Conservation (phyloP, 164 flowering plant species). For the Amborella trichopoda region DNA sequence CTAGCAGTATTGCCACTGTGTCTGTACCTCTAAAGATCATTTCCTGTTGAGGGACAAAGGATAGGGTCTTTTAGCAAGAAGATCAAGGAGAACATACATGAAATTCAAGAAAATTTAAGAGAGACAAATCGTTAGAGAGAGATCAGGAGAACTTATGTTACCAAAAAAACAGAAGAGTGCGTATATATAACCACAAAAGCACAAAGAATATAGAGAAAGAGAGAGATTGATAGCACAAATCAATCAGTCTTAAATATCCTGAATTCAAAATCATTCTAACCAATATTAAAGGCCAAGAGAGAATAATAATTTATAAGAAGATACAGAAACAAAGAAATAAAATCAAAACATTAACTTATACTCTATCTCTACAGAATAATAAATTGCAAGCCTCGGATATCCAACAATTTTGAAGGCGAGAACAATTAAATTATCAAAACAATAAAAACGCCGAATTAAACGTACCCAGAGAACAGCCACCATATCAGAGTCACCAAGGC, state of each 20-base stretch:
- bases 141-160: not conserved
- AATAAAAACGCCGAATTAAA: not conserved
- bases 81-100: too few relatives aligned
- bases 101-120: too few relatives aligned
- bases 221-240: not conserved
- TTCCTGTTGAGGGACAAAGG: constrained; percentile 18
- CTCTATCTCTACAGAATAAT: too few relatives aligned
- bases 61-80: too few relatives aligned
- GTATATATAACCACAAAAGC: not conserved
- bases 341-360: not conserved
- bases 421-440: not conserved
- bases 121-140: not conserved
- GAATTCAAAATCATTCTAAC: not conserved
- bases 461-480: constrained; percentile 83
- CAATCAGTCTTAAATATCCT: not conserved
- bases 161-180: not conserved
- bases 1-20: constrained; percentile 26
- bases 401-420: not conserved
- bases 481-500: constrained; percentile 61
- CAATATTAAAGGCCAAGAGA: not conserved
- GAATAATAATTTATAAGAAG: not conserved
- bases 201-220: not conserved
- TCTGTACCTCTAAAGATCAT: constrained; percentile 31
- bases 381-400: not conserved
- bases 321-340: not conserved